Conservation (phyloP, 805 yeast genomes). For the Kazachstania bromeliacearum region DNA sequence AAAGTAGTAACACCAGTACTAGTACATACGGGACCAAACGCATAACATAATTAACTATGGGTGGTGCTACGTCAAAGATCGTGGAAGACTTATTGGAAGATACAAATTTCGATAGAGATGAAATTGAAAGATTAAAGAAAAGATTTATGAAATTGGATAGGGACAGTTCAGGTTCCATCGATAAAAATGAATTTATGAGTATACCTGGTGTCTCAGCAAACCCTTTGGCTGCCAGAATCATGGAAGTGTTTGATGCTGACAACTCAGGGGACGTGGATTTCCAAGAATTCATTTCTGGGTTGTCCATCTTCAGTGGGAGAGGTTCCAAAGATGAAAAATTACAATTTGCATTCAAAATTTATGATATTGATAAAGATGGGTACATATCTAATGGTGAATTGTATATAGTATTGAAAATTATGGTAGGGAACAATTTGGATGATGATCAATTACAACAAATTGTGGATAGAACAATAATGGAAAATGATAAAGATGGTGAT, state of each 20-base stretch:
- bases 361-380: conserved; percentile 94
- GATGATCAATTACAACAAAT: conserved; percentile 88
- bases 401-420: conserved; percentile 82
- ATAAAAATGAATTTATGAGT: conserved; percentile 77
- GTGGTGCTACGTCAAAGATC: conserved; percentile 48
- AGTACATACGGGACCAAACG: too few species aligned
- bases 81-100: conserved; percentile 70
- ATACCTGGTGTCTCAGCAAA: conserved; percentile 89
- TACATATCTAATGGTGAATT: conserved; percentile 91
- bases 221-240: conserved; percentile 80
- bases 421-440: conserved; percentile 89
- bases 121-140: conserved; percentile 81
- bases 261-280: conserved; percentile 91
- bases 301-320: conserved; percentile 80
- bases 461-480: conserved; percentile 94
- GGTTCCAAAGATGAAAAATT: conserved; percentile 75
- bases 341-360: conserved; percentile 82
- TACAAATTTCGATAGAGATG: conserved; percentile 81
- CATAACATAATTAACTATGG: conserved; percentile 39
- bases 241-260: conserved; percentile 91
- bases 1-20: too few species aligned
- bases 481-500: conserved; percentile 81
- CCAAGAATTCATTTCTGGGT: conserved; percentile 82
- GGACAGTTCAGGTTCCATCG: conserved; percentile 87
- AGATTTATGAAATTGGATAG: conserved; percentile 92